Evolutionary conservation across 345 rosid genomes (phyloP).

Genomic region (Camelina laxa): DNA sequence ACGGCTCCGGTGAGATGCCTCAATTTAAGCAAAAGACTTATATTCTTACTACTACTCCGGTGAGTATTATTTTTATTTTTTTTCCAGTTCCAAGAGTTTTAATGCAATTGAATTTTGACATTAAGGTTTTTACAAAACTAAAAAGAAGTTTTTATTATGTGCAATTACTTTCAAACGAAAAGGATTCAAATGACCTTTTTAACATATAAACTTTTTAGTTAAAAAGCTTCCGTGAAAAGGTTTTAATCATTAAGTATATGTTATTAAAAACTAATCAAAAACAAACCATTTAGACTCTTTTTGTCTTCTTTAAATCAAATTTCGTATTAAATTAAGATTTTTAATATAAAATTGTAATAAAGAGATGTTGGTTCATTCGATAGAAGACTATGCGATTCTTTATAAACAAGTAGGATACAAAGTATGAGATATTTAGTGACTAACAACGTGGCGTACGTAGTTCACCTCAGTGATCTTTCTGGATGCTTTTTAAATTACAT

Average conservation of each 20-base stretch:
- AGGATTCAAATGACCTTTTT: neutral
- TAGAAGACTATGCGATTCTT: neutral
- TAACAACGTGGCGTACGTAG: too few relatives aligned
- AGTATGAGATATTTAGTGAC: neutral
- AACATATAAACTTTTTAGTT: neutral
- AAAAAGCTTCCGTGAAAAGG: constrained; percentile 9
- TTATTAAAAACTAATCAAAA: too few relatives aligned
- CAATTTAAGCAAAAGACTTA: constrained; percentile 7
- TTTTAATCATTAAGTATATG: constrained; percentile 8
- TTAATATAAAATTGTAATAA: neutral
- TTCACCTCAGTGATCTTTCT: neutral
- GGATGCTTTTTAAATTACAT: neutral
- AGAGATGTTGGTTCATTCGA: neutral
- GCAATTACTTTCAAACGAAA: constrained; percentile 4
- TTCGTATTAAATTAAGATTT: too few relatives aligned
- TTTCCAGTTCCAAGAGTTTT: neutral
- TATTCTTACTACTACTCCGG: neutral
- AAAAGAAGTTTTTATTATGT: too few relatives aligned
- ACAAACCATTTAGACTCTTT: too few relatives aligned
- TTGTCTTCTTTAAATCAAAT: neutral
- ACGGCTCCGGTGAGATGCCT: constrained; percentile 25
- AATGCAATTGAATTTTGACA: neutral
- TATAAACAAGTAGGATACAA: neutral
- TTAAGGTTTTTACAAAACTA: constrained; percentile 6
- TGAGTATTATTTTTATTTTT: neutral